Percentiles rank a stretch among this genome's conserved stretches.
Evolutionary conservation across 2,329 filamentous ascomycete genomes (phyloP).

Genomic region (Penicillium oxalicum): DNA sequence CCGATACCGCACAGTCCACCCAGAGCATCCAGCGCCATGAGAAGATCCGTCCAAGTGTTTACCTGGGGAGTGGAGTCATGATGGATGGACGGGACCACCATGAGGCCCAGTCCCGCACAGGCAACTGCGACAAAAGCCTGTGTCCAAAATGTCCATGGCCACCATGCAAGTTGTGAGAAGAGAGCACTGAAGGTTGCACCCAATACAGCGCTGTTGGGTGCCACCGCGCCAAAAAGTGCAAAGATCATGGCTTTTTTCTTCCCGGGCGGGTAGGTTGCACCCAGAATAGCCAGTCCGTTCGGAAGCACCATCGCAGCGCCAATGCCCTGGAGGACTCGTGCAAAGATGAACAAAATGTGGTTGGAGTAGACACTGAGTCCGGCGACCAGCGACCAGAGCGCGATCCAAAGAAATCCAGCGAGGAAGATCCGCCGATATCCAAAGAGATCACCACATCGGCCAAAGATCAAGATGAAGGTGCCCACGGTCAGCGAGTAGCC

Average conservation of each 20-base stretch:
- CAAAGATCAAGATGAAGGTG: constrained; percentile 36
- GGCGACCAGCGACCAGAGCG: constrained; percentile 33
- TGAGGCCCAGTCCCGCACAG: constrained; percentile 31
- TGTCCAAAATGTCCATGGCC: constrained; percentile 49
- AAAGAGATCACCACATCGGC: constrained; percentile 35
- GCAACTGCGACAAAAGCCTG: constrained; percentile 32
- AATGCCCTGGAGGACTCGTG: constrained; percentile 50
- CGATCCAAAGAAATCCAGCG: constrained; percentile 33
- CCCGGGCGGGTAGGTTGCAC: constrained; percentile 52
- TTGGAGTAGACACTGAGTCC: constrained; percentile 36
- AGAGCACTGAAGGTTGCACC: constrained; percentile 39
- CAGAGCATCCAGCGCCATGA: constrained; percentile 33
- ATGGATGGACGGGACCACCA: constrained; percentile 24
- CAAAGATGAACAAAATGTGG: constrained; percentile 47
- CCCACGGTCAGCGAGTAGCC: constrained; percentile 49
- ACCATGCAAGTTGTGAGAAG: constrained; percentile 43
- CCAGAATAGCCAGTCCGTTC: constrained; percentile 59
- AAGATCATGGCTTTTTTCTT: constrained; percentile 57
- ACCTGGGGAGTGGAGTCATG: constrained; percentile 4
- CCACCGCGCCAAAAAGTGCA: constrained; percentile 45
- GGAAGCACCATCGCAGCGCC: constrained; percentile 59
- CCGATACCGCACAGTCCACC: constrained; percentile 46
- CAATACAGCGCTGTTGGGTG: constrained; percentile 42
- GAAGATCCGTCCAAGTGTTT: constrained; percentile 5
- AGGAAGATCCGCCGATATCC: constrained; percentile 34